Evolutionary conservation across 2,329 filamentous ascomycete species (phyloP).

Genomic region (Phaeosphaeria sp.): DNA sequence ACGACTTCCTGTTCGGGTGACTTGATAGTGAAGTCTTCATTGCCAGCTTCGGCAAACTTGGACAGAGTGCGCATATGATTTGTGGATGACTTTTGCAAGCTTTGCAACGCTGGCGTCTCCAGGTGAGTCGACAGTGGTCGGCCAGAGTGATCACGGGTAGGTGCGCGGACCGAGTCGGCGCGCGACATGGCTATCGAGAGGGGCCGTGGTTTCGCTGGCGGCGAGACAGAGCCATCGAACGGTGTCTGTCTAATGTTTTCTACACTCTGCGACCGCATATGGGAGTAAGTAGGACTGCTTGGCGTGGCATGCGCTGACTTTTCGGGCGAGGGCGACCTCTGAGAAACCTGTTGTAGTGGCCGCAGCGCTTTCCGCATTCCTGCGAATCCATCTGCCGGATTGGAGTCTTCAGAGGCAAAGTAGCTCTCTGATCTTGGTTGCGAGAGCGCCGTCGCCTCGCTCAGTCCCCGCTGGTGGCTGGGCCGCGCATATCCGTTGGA

Average conservation of each 20-base stretch:
- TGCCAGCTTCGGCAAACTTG: conserved; percentile 76
- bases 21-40: conserved; percentile 79
- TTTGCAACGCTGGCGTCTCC: conserved; percentile 69
- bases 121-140: conserved; percentile 43
- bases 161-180: conserved; percentile 46
- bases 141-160: conserved; percentile 41
- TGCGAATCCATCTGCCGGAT: conserved; percentile 71
- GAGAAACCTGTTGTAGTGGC: conserved; percentile 49
- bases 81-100: conserved; percentile 86
- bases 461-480: conserved; percentile 76
- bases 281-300: conserved; percentile 25
- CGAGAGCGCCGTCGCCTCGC: conserved; percentile 69
- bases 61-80: conserved; percentile 88
- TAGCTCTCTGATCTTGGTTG: conserved; percentile 58
- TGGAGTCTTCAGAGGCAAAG: conserved; percentile 50
- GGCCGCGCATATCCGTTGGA: conserved; percentile 60
- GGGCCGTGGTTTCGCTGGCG: conserved; percentile 52
- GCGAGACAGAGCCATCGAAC: conserved; percentile 53
- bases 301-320: conserved; percentile 27
- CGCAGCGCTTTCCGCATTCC: conserved; percentile 78
- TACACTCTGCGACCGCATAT: conserved; percentile 51
- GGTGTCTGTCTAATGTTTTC: conserved; percentile 46
- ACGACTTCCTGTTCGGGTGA: conserved; percentile 83
- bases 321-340: conserved; percentile 36
- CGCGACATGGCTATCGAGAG: conserved; percentile 50